These are phyloP conservation scores for Daldinia loculata DNA, from an alignment of 495 filamentous ascomycete genomes.

Conservation along the genomic window DNA sequence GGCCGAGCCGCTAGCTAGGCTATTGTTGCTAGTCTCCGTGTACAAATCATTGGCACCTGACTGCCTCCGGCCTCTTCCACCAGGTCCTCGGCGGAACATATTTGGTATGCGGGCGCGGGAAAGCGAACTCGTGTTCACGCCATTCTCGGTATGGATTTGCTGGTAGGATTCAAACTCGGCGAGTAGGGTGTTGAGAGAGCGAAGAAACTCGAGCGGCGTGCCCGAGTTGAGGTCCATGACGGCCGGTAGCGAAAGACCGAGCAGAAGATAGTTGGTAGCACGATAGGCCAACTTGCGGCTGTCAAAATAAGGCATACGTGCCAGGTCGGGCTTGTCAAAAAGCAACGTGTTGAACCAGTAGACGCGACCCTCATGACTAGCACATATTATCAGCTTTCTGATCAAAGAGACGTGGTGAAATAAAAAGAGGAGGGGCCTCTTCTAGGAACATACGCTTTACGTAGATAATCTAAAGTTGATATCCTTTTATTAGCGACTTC, in stretches of 20 bases:
- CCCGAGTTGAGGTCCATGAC: conserved; percentile 85
- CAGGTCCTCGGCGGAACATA: conserved; percentile 83
- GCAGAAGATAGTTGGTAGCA: conserved; percentile 90
- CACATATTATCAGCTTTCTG: conserved; percentile 32
- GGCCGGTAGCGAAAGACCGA: conserved; percentile 88
- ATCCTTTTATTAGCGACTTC: conserved; percentile 91
- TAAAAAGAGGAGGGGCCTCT: background rate
- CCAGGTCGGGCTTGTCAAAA: conserved; percentile 83
- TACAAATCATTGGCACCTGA: conserved; percentile 70
- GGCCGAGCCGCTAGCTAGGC: conserved; percentile 42
- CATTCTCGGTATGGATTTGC: conserved; percentile 80
- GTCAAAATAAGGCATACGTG: conserved; percentile 85
- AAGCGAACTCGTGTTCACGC: conserved; percentile 72
- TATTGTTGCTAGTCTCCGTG: conserved; percentile 64
- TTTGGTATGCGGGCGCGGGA: conserved; percentile 80
- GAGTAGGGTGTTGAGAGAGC: conserved; percentile 84
- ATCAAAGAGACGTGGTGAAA: conserved; percentile 8
- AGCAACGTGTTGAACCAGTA: conserved; percentile 98
- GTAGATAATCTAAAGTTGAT: conserved; percentile 92
- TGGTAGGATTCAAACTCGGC: conserved; percentile 93
- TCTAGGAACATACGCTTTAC: conserved; percentile 77
- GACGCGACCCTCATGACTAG: conserved; percentile 87
- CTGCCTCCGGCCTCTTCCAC: conserved; percentile 73
- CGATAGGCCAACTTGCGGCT: conserved; percentile 79
- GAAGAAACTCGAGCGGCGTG: conserved; percentile 82